A percentile compares a stretch with the other conserved stretches of the same genome.
phyloP scores from a whole-genome alignment of 1,284 basidiomycete genomes.

The Amylostereum areolatum region DNA sequence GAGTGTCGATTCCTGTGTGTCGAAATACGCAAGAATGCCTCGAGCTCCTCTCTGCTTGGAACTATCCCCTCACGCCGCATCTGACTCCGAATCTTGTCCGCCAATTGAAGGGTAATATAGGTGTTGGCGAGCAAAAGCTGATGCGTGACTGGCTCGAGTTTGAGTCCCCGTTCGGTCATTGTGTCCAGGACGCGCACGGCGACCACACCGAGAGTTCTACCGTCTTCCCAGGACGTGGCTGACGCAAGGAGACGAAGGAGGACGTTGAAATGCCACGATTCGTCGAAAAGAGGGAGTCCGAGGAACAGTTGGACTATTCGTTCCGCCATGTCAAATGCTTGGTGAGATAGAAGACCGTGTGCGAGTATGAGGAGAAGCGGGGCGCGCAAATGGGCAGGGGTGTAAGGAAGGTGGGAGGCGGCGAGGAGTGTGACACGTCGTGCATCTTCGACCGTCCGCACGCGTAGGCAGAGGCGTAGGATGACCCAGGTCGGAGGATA shows the following conservation, averaged over 20 bases:
- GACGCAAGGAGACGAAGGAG: slow-evolving; percentile 48
- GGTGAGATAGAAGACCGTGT: slow-evolving; percentile 43
- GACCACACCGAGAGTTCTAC: slow-evolving; percentile 31
- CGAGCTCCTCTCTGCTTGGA: slow-evolving; percentile 37
- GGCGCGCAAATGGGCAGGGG: slow-evolving; percentile 28
- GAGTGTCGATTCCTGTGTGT: slow-evolving; percentile 35
- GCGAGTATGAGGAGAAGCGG: slow-evolving; percentile 42
- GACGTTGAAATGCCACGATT: slow-evolving; percentile 43
- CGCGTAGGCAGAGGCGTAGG: slow-evolving; percentile 42
- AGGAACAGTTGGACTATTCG: slow-evolving; percentile 40
- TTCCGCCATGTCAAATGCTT: slow-evolving; percentile 37
- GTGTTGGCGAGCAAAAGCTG: slow-evolving; percentile 39
- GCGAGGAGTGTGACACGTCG: slow-evolving; percentile 31
- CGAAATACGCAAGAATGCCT: slow-evolving; percentile 44
- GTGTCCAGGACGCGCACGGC: slow-evolving; percentile 36
- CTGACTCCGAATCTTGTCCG: slow-evolving; percentile 37
- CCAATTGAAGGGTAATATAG: slow-evolving; percentile 42
- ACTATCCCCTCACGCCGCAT: slow-evolving; percentile 35
- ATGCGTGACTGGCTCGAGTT: slow-evolving; percentile 38
- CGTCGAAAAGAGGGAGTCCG: slow-evolving; percentile 24
- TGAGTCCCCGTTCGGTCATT: slow-evolving; percentile 37
- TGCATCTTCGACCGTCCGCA: slow-evolving; percentile 36
- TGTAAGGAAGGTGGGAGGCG: slow-evolving; percentile 27
- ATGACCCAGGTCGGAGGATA: slow-evolving; percentile 45
- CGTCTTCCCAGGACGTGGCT: slow-evolving; percentile 33